Percentiles rank a stretch among this genome's conserved stretches.
These are phyloP conservation scores for Neonectria ditissima DNA, from an alignment of 2,329 filamentous ascomycete genomes.

Conservation along the genomic window DNA sequence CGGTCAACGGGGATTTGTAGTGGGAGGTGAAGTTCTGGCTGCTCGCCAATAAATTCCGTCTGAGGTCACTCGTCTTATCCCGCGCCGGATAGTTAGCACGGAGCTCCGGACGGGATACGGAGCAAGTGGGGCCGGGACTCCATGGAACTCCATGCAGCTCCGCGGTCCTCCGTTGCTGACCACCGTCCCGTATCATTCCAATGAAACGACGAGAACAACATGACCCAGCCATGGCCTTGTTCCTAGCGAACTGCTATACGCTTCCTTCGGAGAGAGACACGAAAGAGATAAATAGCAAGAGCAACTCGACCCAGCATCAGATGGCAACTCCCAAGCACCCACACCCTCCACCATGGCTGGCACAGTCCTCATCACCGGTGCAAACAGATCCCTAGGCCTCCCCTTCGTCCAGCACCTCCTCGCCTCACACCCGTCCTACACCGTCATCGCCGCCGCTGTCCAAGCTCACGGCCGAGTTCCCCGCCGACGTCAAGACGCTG, in stretches of 20 bases:
- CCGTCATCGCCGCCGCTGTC: slow-evolving; percentile 45
- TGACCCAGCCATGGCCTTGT: background rate
- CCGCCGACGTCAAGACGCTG: slow-evolving; percentile 16
- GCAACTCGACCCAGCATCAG: background rate
- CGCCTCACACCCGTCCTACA: slow-evolving; percentile 33
- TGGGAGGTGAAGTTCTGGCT: background rate
- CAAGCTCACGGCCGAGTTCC: slow-evolving; percentile 27
- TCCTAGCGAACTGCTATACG: background rate
- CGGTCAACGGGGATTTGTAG: background rate
- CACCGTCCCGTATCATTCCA: background rate
- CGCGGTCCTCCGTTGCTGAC: slow-evolving; percentile 10
- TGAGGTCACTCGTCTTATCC: background rate
- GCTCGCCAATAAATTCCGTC: no score
- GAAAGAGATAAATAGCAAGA: background rate
- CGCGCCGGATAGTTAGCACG: background rate
- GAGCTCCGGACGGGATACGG: background rate
- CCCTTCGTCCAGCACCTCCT: slow-evolving; percentile 33
- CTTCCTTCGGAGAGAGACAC: background rate
- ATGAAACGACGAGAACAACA: background rate
- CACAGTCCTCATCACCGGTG: slow-evolving; percentile 52
- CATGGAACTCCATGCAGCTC: slow-evolving; percentile 35
- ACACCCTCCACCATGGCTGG: slow-evolving; percentile 40
- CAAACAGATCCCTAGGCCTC: slow-evolving; percentile 50
- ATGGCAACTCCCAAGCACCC: background rate
- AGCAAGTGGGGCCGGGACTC: slow-evolving; percentile 23